These are phyloP conservation scores for Trichoderma parareesei DNA, from an alignment of 495 filamentous ascomycete genomes.

Conservation along the genomic window DNA sequence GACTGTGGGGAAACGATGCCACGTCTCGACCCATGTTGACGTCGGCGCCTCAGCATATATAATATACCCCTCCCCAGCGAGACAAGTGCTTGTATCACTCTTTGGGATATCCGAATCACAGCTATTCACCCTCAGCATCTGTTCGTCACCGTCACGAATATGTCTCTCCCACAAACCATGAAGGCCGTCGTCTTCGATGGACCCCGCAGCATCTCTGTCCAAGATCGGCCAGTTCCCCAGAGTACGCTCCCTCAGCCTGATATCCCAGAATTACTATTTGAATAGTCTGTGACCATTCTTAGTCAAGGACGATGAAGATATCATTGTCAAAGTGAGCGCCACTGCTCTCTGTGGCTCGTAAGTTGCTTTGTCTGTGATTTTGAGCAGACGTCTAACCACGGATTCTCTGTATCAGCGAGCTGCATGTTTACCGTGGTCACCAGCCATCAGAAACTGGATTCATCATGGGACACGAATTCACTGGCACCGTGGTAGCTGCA, in stretches of 20 bases:
- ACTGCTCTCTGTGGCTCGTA: constrained; percentile 90
- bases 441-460: constrained; percentile 45
- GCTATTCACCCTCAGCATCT: not conserved
- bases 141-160: not conserved
- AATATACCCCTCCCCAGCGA: not conserved
- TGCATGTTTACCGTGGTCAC: constrained; percentile 84
- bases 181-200: constrained; percentile 66
- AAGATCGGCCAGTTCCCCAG: constrained; percentile 57
- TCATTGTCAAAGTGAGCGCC: constrained; percentile 77
- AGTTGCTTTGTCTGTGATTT: constrained; percentile 21
- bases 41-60: not conserved
- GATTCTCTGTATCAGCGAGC: constrained; percentile 48
- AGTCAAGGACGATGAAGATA: constrained; percentile 64
- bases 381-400: not conserved
- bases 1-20: not conserved
- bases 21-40: not conserved
- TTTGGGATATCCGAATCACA: not conserved
- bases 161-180: constrained; percentile 36
- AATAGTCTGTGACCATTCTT: constrained; percentile 29
- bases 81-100: no score
- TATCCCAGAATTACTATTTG: constrained; percentile 14
- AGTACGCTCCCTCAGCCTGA: constrained; percentile 20
- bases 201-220: constrained; percentile 49
- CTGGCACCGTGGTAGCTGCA: constrained; percentile 61
- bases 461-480: constrained; percentile 72